Evolutionary conservation across 106 monocot species (phyloP), one percentile per base, ranked within the genome.

Genomic region (Dendrobium huoshanense): DNA sequence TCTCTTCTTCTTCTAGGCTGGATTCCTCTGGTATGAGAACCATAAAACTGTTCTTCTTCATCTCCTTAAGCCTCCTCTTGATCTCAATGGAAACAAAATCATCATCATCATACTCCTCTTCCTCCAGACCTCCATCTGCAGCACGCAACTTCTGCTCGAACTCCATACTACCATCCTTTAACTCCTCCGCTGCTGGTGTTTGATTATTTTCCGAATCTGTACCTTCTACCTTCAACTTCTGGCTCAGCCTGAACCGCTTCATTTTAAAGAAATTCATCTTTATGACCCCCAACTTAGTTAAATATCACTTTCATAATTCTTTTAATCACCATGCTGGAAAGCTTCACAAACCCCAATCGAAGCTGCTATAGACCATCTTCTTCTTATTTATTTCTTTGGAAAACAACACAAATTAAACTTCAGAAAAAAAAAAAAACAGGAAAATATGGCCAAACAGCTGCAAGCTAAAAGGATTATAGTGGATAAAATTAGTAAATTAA

Each of bases 11-110:
- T 65, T 88, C 92, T 0, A 81, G 86, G 70, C 81, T 84, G 7
- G 86, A 80, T 37, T 94, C 94, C 75, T 92, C 97, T 3, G 97
- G 97, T n/a, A 98, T 94, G 4, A 92, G 85, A 24, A 92, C 97
- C 97, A 98, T 94, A 89, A 98, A 98, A 59, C 85, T 94, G 82
- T 94, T 98, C 84, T 89, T 98, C 79, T 94, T 88, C 80, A 98
- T 82, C 84, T 98, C 97, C 82, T 94, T 98, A 44, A 97, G 82
- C 83, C 94, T 79, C 75, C 94, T 84, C 86, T 98, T 94, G 47
- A 98, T 92, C 85, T 98, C 97, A 81, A 89, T 91, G 0, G 94
- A 88, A 75, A 98, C 91, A 84, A 98, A 92, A 78, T 98, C 97
- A 20, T 98, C 97, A 11, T 95, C 89, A 0, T 94, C 91, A 51